Percentiles rank a stretch among this genome's conserved stretches.
phyloP scores from a whole-genome alignment of 331 rosid species.

The Rhamnella rubrinervis region DNA sequence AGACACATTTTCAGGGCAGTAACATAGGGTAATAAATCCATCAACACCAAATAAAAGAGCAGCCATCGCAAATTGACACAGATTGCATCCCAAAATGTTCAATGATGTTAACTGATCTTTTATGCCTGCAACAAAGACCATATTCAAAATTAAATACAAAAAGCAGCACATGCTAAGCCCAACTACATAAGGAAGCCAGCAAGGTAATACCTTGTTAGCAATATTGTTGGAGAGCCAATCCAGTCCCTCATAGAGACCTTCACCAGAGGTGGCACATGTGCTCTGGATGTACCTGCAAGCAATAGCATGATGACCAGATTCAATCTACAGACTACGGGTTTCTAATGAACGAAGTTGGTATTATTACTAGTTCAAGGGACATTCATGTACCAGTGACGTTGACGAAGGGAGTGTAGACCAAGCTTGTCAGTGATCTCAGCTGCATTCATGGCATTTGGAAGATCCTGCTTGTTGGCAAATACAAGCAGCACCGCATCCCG shows the following conservation, averaged over 20 bases:
- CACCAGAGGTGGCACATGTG: constrained; percentile 65
- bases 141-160: background rate
- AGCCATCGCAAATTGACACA: constrained; percentile 15
- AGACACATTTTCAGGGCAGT: constrained; percentile 2
- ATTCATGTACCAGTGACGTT: constrained; percentile 53
- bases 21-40: constrained; percentile 26
- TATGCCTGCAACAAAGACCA: constrained; percentile 40
- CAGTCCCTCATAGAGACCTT: constrained; percentile 60
- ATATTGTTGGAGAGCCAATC: constrained; percentile 70
- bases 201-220: constrained; percentile 36
- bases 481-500: constrained; percentile 61
- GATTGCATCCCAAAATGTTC: constrained; percentile 22
- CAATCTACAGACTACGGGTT: background rate
- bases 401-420: constrained; percentile 65
- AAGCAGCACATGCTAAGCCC: background rate
- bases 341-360: background rate
- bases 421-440: constrained; percentile 61
- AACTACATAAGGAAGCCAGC: background rate
- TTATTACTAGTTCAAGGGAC: background rate
- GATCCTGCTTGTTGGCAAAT: constrained; percentile 69
- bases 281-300: constrained; percentile 54
- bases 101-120: constrained; percentile 9
- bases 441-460: constrained; percentile 65
- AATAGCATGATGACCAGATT: background rate
- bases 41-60: constrained; percentile 27